phyloP scores from a whole-genome alignment of 306 rosid genomes.

The Quercus variabilis region DNA sequence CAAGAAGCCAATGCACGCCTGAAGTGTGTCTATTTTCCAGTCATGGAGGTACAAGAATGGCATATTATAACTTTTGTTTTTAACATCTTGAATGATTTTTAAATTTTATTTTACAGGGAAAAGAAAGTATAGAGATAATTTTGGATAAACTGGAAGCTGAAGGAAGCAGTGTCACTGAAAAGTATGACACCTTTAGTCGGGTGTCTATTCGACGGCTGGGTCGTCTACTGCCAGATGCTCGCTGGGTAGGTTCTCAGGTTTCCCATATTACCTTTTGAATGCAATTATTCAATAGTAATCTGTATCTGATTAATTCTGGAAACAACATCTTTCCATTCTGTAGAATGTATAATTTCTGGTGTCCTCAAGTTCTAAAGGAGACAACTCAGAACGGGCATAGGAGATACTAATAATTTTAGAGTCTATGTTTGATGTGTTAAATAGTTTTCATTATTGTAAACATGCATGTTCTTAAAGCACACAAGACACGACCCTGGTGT shows the following conservation, averaged over 20 bases:
- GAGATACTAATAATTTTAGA: too few relatives aligned
- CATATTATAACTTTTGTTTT: neutral
- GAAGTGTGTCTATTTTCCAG: constrained; percentile 54
- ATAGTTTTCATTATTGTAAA: neutral
- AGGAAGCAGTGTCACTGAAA: constrained; percentile 28
- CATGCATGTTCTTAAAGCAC: neutral
- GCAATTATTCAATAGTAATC: neutral
- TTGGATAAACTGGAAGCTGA: constrained; percentile 38
- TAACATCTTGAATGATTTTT: neutral
- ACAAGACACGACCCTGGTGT: neutral
- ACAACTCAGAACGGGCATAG: too few relatives aligned
- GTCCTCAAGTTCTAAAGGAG: too few relatives aligned
- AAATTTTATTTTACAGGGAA: constrained; percentile 37
- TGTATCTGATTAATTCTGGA: neutral
- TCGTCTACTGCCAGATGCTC: constrained; percentile 67
- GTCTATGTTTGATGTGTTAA: too few relatives aligned
- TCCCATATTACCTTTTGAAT: neutral
- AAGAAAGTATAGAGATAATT: constrained; percentile 49
- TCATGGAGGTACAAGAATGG: constrained; percentile 34
- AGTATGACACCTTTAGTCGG: constrained; percentile 41
- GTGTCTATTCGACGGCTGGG: constrained; percentile 71
- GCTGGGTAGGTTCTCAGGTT: constrained; percentile 47
- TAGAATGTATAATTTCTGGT: neutral
- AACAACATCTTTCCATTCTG: neutral
- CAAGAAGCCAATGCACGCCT: constrained; percentile 56